A percentile compares a stretch with the other conserved stretches of the same genome.
phyloP scores from a whole-genome alignment of 768 basidiomycete species.

The Leccinellum luteum region DNA sequence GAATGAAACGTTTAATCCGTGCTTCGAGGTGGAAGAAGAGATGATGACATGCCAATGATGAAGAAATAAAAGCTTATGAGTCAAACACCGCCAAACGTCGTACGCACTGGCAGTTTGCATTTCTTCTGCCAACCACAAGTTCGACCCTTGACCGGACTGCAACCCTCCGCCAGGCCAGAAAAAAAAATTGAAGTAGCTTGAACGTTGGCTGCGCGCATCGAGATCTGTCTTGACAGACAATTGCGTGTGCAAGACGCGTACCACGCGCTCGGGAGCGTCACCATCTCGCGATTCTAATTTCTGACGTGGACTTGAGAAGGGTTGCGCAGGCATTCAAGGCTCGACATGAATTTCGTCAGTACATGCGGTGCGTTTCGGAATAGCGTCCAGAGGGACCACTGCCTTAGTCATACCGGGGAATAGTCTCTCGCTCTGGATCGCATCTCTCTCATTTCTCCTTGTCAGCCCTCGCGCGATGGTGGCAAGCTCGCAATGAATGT shows the following conservation, averaged over 20 bases:
- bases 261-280: background rate
- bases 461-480: background rate
- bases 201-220: too few relatives aligned
- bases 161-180: too few relatives aligned
- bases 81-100: background rate
- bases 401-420: background rate
- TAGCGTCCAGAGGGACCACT: background rate
- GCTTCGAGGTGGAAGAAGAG: background rate
- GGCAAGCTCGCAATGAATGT: background rate
- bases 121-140: background rate
- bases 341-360: background rate
- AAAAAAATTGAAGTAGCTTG: too few relatives aligned
- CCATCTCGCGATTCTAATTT: background rate
- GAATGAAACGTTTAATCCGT: background rate
- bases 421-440: background rate
- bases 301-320: background rate
- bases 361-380: too few relatives aligned
- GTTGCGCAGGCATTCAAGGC: background rate
- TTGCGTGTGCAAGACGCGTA: background rate
- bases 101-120: background rate
- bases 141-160: background rate
- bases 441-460: background rate
- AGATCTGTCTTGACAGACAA: background rate
- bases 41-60: background rate
- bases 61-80: background rate